Evolutionary conservation across 225 moss, liverwort and hornwort genomes (phyloP).

Genomic region (Anthoceros angustus): DNA sequence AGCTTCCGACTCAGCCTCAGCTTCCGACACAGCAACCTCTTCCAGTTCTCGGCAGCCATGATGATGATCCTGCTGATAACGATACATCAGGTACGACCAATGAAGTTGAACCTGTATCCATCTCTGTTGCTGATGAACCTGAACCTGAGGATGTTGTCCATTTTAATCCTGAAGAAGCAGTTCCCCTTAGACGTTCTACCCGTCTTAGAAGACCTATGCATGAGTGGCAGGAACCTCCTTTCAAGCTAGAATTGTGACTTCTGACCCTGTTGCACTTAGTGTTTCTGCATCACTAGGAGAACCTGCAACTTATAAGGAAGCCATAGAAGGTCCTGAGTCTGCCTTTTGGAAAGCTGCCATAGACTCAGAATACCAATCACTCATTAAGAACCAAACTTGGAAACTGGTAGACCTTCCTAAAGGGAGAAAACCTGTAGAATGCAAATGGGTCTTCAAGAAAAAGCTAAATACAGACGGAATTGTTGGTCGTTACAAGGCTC

Average conservation of each 20-base stretch:
- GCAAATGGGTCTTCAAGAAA: neutral
- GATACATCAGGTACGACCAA: neutral
- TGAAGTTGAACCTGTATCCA: neutral
- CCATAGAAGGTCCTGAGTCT: neutral
- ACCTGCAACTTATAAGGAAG: neutral
- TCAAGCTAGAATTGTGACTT: neutral
- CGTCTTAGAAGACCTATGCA: slow-evolving; percentile 1
- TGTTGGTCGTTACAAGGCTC: neutral
- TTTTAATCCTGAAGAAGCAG: neutral
- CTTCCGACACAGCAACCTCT: neutral
- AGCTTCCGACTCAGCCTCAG: neutral
- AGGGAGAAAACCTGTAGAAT: neutral
- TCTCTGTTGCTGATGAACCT: neutral
- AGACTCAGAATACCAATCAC: neutral
- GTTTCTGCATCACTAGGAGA: neutral
- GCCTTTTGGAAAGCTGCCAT: neutral
- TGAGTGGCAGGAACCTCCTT: neutral
- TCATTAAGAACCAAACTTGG: no score
- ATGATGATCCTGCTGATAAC: neutral
- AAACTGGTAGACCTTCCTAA: neutral
- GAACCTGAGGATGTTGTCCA: neutral
- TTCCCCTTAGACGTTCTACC: neutral
- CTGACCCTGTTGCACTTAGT: neutral
- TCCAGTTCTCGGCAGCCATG: neutral
- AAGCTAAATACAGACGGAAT: neutral